phyloP scores from a whole-genome alignment of 306 rosid genomes.

The Mucuna pruriens region DNA sequence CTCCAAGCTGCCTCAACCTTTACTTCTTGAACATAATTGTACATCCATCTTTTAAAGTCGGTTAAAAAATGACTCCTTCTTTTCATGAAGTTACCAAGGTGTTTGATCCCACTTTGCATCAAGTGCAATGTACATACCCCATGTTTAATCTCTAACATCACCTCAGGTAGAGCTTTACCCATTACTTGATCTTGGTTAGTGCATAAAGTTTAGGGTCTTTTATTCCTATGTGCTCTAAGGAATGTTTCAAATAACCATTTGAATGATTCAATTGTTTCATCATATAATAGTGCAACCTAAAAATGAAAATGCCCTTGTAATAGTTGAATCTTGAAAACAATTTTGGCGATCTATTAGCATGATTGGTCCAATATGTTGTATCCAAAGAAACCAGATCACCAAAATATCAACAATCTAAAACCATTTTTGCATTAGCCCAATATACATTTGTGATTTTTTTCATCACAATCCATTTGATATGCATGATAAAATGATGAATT shows the following conservation, averaged over 20 bases:
- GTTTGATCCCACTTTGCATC: background rate
- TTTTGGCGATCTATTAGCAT: background rate
- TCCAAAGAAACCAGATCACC: background rate
- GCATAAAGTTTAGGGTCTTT: background rate
- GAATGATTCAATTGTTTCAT: background rate
- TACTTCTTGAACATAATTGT: background rate
- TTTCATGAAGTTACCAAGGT: background rate
- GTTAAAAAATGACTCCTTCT: background rate
- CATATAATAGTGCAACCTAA: background rate
- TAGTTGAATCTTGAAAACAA: background rate
- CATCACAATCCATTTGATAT: no score
- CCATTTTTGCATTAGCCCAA: no score
- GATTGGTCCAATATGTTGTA: background rate
- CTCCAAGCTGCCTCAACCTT: background rate
- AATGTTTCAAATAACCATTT: background rate
- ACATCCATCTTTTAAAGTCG: background rate
- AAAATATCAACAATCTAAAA: background rate
- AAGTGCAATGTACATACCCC: background rate
- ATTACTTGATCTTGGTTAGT: background rate
- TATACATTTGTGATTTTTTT: no score
- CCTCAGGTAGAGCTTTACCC: background rate
- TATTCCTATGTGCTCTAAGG: background rate
- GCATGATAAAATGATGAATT: no score
- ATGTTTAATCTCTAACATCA: background rate
- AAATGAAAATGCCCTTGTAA: background rate